These are phyloP conservation scores for Tolypocladium ovalisporum DNA, from an alignment of 2,329 filamentous ascomycete genomes.

Conservation along the genomic window DNA sequence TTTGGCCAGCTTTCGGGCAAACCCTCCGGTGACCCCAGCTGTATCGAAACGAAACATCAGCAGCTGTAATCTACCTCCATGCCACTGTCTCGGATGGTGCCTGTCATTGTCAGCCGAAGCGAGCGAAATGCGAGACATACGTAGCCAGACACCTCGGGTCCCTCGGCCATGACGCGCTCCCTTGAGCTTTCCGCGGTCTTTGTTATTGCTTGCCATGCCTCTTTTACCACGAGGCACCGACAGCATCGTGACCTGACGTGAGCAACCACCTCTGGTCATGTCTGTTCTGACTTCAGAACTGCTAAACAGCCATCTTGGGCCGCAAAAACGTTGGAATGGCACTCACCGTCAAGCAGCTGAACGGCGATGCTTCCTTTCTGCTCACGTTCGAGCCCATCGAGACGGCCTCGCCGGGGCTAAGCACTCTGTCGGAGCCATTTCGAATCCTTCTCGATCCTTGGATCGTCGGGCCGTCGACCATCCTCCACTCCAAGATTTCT, in stretches of 20 bases:
- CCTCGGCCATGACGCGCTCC: neutral
- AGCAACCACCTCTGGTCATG: neutral
- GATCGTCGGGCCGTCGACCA: conserved; percentile 49
- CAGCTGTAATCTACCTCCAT: neutral
- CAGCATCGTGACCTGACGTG: neutral
- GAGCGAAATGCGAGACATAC: neutral
- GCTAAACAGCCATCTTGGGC: neutral
- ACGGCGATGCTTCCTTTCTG: conserved; percentile 54
- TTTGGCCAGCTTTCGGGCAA: neutral
- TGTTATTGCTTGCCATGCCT: neutral
- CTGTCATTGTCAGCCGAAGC: neutral
- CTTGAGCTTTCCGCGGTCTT: neutral
- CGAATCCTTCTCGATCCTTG: conserved; percentile 64
- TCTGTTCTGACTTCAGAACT: neutral
- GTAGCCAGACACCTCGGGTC: neutral
- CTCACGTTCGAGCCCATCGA: conserved; percentile 48
- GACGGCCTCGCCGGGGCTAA: conserved; percentile 2
- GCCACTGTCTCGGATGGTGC: neutral
- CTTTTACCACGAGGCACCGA: neutral
- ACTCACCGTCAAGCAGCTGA: conserved; percentile 51
- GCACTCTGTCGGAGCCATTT: conserved; percentile 34
- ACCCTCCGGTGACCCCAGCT: neutral
- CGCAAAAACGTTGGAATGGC: conserved; percentile 35
- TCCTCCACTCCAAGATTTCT: conserved; percentile 51
- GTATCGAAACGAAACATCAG: neutral